Percentiles rank a stretch among this genome's conserved stretches.
These are phyloP conservation scores for Acanthamoeba sp. DNA, from an alignment of 208 protist genomes.

Conservation along the genomic window DNA sequence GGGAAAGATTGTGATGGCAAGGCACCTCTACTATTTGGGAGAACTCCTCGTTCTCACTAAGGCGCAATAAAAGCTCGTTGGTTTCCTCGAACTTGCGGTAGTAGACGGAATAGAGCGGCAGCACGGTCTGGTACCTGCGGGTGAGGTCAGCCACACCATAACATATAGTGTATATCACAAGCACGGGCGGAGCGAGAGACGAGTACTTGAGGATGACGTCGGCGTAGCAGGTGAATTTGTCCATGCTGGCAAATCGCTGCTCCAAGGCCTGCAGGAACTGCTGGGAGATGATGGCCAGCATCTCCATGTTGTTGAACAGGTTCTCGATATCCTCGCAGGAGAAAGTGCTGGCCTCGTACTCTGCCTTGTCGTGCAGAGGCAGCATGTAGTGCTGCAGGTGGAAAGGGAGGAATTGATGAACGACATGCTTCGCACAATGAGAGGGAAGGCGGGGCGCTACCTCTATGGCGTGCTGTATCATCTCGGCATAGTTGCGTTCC, in stretches of 20 bases:
- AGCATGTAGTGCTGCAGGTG: not conserved
- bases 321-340: constrained; percentile 11
- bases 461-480: constrained; percentile 27
- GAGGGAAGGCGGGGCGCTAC: not conserved
- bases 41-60: constrained; percentile 50
- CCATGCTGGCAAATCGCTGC: constrained; percentile 1
- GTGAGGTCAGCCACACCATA: not conserved
- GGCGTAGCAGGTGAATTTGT: constrained; percentile 19
- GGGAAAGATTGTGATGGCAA: not conserved
- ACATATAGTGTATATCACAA: not conserved
- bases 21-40: not conserved
- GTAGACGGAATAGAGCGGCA: constrained; percentile 26
- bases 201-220: constrained; percentile 29
- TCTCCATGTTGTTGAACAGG: constrained; percentile 62
- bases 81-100: constrained; percentile 41
- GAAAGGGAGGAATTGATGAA: not conserved
- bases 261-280: constrained; percentile 20
- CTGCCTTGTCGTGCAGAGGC: not conserved
- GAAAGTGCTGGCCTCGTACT: not conserved
- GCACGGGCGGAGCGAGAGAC: not conserved
- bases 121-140: not conserved
- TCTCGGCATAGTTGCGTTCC: constrained; percentile 41
- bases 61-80: not conserved
- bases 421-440: not conserved
- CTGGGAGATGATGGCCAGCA: constrained; percentile 36